Percentiles rank a stretch among this genome's conserved stretches.
Evolutionary conservation across 257 asterid species (phyloP).

Genomic region (Solanum acaule): DNA sequence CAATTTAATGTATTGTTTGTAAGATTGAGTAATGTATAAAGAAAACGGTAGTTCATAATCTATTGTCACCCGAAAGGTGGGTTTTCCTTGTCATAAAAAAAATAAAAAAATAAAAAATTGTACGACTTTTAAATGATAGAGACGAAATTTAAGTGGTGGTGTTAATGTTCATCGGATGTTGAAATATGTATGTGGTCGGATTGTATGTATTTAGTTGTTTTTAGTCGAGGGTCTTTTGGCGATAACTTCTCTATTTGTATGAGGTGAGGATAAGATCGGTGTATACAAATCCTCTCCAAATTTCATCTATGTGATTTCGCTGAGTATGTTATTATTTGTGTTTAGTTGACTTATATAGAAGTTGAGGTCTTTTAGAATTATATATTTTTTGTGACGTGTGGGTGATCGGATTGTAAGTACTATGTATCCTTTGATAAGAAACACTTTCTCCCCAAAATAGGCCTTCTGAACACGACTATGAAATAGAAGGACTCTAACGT

Average conservation of each 20-base stretch:
- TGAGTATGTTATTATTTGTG: not conserved
- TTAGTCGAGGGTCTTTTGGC: not conserved
- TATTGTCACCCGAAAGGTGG: not conserved
- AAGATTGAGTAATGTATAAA: not conserved
- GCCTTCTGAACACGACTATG: rapidly evolving
- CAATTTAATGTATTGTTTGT: not conserved
- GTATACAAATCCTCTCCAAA: not conserved
- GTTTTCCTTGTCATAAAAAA: too few relatives aligned
- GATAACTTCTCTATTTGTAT: too few relatives aligned
- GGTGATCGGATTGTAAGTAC: not conserved
- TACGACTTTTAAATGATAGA: not conserved
- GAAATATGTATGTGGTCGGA: not conserved
- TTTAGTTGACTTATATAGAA: not conserved
- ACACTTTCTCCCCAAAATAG: not conserved
- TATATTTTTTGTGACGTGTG: not conserved
- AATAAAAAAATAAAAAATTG: not conserved
- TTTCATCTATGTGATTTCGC: not conserved
- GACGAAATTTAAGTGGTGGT: not conserved
- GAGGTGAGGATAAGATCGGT: not conserved
- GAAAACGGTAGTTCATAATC: not conserved
- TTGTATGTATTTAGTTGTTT: not conserved
- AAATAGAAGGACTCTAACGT: rapidly evolving
- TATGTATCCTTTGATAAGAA: not conserved
- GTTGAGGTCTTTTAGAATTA: not conserved
- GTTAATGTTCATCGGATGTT: not conserved